Percentiles rank a stretch among this genome's conserved stretches.
Evolutionary conservation across 2,329 filamentous ascomycete genomes (phyloP).

Genomic region (Phialophora macrospora): DNA sequence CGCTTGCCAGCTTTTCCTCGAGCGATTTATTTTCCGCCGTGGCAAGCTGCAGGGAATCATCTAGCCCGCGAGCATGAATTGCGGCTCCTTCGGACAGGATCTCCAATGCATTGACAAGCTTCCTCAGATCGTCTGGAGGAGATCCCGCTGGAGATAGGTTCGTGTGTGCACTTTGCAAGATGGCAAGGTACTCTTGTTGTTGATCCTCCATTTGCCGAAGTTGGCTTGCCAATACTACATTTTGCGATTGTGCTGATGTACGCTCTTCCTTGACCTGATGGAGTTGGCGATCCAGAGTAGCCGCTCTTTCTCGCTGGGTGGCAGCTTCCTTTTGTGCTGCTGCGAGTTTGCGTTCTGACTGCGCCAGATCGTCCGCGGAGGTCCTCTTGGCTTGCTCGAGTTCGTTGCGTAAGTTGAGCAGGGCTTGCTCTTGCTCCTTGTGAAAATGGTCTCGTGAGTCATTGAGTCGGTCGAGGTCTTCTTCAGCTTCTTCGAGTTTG

Average conservation of each 20-base stretch:
- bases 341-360: slow-evolving; percentile 55
- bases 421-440: slow-evolving; percentile 68
- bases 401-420: slow-evolving; percentile 72
- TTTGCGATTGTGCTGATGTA: slow-evolving; percentile 44
- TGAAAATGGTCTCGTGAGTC: slow-evolving; percentile 84
- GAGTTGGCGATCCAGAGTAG: slow-evolving; percentile 63
- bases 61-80: slow-evolving; percentile 63
- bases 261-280: slow-evolving; percentile 60
- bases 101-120: slow-evolving; percentile 65
- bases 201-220: slow-evolving; percentile 59
- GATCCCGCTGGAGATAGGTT: slow-evolving; percentile 61
- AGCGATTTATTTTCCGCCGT: slow-evolving; percentile 67
- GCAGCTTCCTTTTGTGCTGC: slow-evolving; percentile 67
- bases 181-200: slow-evolving; percentile 58
- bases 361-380: slow-evolving; percentile 50
- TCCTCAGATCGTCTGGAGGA: slow-evolving; percentile 61
- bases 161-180: slow-evolving; percentile 63
- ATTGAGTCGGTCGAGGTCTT: slow-evolving; percentile 83
- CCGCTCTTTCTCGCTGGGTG: slow-evolving; percentile 64
- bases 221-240: slow-evolving; percentile 58
- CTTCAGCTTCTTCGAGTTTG: slow-evolving; percentile 84
- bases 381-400: slow-evolving; percentile 56
- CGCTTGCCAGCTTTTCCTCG: slow-evolving; percentile 58
- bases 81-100: slow-evolving; percentile 63
- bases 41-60: slow-evolving; percentile 65